Base-by-base conservation (phyloP, 441 rosid species). In the Croton laevigatus region DNA sequence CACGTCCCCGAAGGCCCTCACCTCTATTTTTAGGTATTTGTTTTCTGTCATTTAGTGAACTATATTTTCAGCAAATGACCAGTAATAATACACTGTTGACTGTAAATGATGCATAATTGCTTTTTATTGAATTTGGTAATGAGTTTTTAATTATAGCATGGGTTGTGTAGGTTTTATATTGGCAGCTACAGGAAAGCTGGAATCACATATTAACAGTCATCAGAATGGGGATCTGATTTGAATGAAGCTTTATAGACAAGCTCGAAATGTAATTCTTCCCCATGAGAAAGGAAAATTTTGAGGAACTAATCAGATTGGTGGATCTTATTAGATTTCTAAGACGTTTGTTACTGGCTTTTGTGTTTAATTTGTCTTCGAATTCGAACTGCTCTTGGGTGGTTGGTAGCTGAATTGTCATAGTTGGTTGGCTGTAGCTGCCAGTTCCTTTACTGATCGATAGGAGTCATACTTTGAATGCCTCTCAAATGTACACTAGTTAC, bases 1-100 rank as follows among this genome's bases (percentile, higher is more conserved):
- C 99, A 74, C 86, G 97, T 75, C 98, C 99, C 0, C 89, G 93
- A 69, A 89, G 88, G 71, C 98, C 99, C 55, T 92, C 99, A 36
- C 91, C 97, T 4, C 77, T 85, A 57, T 94, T 94, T 82, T 78
- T 85, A 78, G 99, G 98, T 91, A 81, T 59, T 42, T 57, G 3
- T 64, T 12, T n/a, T 64, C 53, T 12, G 23, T 64, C 53, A n/a
- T 65, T 34, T 55, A 32, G 22, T 58, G 16, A 58, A 74, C 55
- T 12, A 9, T 27, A 9, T 27, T 61, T 19, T 53, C n/a, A 59
- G 23, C 58, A 27, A 27, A 20, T 22, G 54, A 55, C 38, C 19
- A 49, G 23, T 11, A n/a, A 8, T 38, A 6, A 57, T 65, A 46
- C 37, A 42, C 14, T 45, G 42, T 12, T 66, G 59, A 46, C 14